Base-by-base conservation (phyloP, 129 eudicot species). In the Heracleum sosnowskyi region DNA sequence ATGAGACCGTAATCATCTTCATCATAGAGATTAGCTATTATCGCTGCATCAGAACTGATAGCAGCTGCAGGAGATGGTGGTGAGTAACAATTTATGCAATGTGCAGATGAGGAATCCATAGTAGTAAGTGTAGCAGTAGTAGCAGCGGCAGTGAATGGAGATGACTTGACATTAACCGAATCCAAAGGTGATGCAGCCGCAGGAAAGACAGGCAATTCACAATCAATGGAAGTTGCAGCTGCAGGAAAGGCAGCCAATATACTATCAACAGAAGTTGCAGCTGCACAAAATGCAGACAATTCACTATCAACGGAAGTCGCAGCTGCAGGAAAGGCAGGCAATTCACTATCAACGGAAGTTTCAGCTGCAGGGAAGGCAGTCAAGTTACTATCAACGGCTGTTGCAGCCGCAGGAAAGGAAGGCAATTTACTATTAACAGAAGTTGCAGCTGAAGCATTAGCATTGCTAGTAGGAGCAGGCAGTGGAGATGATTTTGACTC, bases 391-490 rank as follows among this genome's bases (percentile, higher is more conserved):
- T 40, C 44, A 40, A 40, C 44, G 11, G 70, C 18, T 2, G 70
- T 24, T 57, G 66, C 64, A 55, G 10, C 2, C 5, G 20, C 53
- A 46, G 53, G 53, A 3, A 15, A 46, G 20, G 53, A 4, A 46
- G 53, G 13, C 20, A 46, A 49, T 62, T 11, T 83, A 60, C 78
- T 49, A 4, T 68, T 40, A 4, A 78, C 37, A 12, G 96, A 84
- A 46, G 89, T 85, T 57, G 90, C 90, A 0, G 89, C 88, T 0
- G 95, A 86, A 76, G 88, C 86, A 79, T 89, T 89, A 9, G 89
- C 84, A 33, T 83, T 72, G 60, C 81, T 63, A 39, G 77, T 85
- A 29, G 81, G 57, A 26, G 78, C 49, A 9, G 90, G 82, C 24
- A 85, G 78, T 4, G 88, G 55, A 45, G 92, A 85, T 60, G 90